These are phyloP conservation scores for Cyclanthera cordifolia DNA, from an alignment of 306 rosid species.

Conservation along the genomic window DNA sequence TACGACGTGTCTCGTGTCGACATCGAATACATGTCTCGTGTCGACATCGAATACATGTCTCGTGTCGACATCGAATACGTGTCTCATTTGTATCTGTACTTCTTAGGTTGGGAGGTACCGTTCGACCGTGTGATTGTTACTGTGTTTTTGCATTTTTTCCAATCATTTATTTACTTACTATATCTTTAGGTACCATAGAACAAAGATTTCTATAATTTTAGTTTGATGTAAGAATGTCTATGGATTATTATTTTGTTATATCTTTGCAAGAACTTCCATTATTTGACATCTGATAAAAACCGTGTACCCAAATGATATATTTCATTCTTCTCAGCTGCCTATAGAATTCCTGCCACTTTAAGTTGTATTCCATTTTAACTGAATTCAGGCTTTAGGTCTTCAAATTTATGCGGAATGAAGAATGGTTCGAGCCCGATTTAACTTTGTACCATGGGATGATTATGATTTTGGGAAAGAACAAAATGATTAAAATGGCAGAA, in stretches of 20 bases:
- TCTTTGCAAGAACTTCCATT: not conserved
- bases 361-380: slow-evolving; percentile 10
- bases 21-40: no score
- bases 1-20: no score
- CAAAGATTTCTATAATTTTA: not conserved
- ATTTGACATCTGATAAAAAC: not conserved
- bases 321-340: not conserved
- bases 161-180: not conserved
- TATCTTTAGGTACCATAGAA: not conserved
- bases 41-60: no score
- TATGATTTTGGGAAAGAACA: slow-evolving; percentile 44
- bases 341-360: not conserved
- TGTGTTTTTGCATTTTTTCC: not conserved
- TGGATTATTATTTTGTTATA: not conserved
- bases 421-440: slow-evolving; percentile 30
- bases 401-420: slow-evolving; percentile 37
- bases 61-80: not conserved
- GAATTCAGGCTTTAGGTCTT: slow-evolving; percentile 45
- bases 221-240: not conserved
- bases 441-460: slow-evolving; percentile 50
- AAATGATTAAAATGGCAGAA: slow-evolving; percentile 41
- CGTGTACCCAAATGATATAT: not conserved
- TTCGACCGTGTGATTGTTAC: not conserved
- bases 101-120: not conserved
- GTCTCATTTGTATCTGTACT: not conserved